Conservation (phyloP, 305 asterid genomes). For the Plantago lanceolata region DNA sequence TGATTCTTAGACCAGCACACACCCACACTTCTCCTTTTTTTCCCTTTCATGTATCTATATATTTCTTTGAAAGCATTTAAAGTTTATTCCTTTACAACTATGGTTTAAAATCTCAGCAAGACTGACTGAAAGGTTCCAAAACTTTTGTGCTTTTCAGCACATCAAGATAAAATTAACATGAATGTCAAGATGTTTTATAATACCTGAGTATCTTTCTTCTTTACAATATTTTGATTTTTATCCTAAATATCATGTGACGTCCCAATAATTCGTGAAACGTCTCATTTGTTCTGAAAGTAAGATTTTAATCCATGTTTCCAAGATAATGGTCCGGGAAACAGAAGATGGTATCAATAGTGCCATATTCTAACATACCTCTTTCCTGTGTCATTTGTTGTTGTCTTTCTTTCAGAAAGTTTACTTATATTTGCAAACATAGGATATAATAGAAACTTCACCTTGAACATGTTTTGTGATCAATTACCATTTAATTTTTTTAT, state of each 20-base stretch:
- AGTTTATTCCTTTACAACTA: background rate
- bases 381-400: background rate
- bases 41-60: background rate
- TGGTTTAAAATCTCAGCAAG: background rate
- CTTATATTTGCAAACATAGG: background rate
- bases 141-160: background rate
- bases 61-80: background rate
- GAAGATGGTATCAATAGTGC: background rate
- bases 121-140: background rate
- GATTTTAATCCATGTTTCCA: background rate
- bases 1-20: constrained; percentile 17
- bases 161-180: background rate
- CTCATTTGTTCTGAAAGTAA: too few species aligned
- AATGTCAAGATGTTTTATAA: too few species aligned
- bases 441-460: background rate
- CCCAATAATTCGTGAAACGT: constrained; percentile 5
- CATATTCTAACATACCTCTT: background rate
- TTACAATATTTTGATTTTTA: too few species aligned
- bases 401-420: background rate
- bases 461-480: background rate
- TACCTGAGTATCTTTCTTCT: background rate
- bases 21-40: background rate
- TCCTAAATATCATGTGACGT: too few species aligned
- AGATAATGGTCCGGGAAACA: background rate
- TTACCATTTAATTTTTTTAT: background rate